A percentile compares a stretch with the other conserved stretches of the same genome.
These are phyloP conservation scores for Crithidia brevicula DNA, from an alignment of 208 protist species.

Conservation along the genomic window DNA sequence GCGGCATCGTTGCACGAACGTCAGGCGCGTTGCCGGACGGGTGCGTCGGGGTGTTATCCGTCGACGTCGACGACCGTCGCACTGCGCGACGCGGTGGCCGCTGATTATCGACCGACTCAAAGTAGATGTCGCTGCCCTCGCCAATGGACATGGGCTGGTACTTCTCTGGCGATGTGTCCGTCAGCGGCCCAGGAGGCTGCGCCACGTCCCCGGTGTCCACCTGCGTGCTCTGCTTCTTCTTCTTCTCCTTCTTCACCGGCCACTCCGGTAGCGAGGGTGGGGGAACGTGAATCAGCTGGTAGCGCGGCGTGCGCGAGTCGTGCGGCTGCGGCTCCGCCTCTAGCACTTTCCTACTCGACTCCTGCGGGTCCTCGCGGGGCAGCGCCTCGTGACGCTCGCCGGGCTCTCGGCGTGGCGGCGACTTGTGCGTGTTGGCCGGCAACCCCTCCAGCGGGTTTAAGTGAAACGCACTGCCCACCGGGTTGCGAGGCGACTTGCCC, in stretches of 20 bases:
- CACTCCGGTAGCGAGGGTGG: background rate
- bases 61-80: conserved; percentile 2
- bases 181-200: too few relatives aligned
- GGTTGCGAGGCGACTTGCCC: conserved; percentile 24
- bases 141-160: background rate
- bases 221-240: background rate
- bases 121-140: conserved; percentile 20
- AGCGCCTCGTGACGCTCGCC: background rate
- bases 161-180: background rate
- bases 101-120: conserved; percentile 13
- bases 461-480: conserved; percentile 26
- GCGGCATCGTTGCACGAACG: background rate
- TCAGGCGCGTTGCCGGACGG: background rate
- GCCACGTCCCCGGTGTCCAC: too few relatives aligned
- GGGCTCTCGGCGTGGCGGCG: background rate
- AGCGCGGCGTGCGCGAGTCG: conserved; percentile 3
- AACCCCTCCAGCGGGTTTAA: conserved; percentile 34
- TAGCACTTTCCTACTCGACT: background rate
- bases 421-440: background rate
- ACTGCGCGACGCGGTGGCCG: conserved; percentile 9
- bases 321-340: conserved; percentile 2
- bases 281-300: background rate
- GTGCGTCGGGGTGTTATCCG: conserved; percentile 6
- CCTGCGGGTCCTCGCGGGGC: conserved; percentile 4
- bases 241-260: background rate